Evolutionary conservation across 1,139 yeast species (phyloP), one percentile per base, ranked within the genome.

Genomic region (Blastobotrys malaysiensis): DNA sequence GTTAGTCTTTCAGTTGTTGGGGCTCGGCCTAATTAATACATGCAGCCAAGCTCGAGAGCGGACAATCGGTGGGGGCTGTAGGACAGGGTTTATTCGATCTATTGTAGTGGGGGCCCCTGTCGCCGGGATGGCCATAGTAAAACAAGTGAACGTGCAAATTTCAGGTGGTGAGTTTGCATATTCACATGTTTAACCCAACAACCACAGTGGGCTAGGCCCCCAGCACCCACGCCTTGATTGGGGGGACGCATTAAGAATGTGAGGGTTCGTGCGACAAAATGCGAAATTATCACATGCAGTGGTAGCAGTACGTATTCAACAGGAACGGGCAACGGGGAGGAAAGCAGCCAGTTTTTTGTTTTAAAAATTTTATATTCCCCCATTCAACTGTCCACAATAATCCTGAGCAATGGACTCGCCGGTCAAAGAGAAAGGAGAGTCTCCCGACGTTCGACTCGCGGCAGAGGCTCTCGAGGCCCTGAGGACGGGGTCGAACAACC

Each of bases 381-480:
- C n/a, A n/a, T n/a, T n/a, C n/a, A n/a, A n/a, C 13, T 9, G 21
- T 7, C 24, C 19, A n/a, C 9, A 4, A 11, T 3, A 26, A 7
- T 13, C 19, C 4, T 14, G 19, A 39, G 19, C 26, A 20, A 46
- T 22, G 21, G 50, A 19, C 36, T 18, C 16, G 9, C 45, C 50
- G 27, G 22, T 19, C 46, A 51, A 31, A n/a, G 39, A 31, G 11
- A 31, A 31, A 7, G 39, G 39, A 14, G 39, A 31, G 16, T 31
- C 39, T 14, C 39, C 26, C 47, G 58, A 55, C 27, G 55, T 55
- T 11, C 56, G 52, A 27, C 46, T 55, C 14, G 58, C 58, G 9
- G 58, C 58, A 22, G 45, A 53, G 45, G 58, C 58, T 3, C 47
- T 55, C 22, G 50, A 55, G 44, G 27, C 51, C 6, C 45, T 55